These are phyloP conservation scores for Podila epigama DNA, from an alignment of 192 early-diverging fungal species.

Conservation along the genomic window DNA sequence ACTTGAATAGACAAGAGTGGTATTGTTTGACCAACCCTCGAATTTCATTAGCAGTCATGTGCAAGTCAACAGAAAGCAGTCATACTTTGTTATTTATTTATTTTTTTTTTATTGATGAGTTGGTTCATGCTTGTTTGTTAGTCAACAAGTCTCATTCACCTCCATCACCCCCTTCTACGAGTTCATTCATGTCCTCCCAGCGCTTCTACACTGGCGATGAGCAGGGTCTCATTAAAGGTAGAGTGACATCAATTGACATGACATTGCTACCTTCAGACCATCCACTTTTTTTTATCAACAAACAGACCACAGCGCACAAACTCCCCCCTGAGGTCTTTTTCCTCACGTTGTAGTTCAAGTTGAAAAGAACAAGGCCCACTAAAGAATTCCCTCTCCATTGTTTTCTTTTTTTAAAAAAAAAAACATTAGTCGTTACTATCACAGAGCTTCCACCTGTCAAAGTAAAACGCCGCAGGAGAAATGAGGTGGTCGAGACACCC, in stretches of 20 bases:
- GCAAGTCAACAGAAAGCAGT: constrained; percentile 3
- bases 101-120: neutral
- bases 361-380: too few species aligned
- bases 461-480: constrained; percentile 23
- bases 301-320: too few species aligned
- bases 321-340: too few species aligned
- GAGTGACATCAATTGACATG: neutral
- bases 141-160: neutral
- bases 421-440: constrained; percentile 31
- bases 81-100: constrained; percentile 11
- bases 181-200: constrained; percentile 32
- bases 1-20: too few species aligned
- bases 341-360: too few species aligned
- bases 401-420: neutral
- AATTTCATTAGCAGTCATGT: too few species aligned
- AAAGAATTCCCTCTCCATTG: neutral
- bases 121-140: neutral
- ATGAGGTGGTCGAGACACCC: constrained; percentile 21
- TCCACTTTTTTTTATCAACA: too few species aligned
- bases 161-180: neutral
- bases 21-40: too few species aligned
- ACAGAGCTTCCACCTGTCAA: constrained; percentile 18
- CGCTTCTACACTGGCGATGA: constrained; percentile 55
- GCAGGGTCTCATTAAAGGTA: constrained; percentile 52
- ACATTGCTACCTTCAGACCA: too few species aligned